These are phyloP conservation scores for Xylaria sp. DNA, from an alignment of 2,329 filamentous ascomycete species.

Conservation along the genomic window DNA sequence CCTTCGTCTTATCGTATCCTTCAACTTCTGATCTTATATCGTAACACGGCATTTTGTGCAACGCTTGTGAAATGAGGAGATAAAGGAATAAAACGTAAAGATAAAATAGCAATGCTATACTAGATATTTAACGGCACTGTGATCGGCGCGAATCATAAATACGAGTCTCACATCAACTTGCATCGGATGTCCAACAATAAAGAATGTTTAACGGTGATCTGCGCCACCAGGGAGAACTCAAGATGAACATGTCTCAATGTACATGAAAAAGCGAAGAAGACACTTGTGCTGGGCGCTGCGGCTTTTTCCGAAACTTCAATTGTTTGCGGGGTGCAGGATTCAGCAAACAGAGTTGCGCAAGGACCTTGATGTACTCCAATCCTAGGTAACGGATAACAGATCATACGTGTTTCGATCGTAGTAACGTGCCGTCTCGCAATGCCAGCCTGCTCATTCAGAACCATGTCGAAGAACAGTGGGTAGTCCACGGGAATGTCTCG, in stretches of 20 bases:
- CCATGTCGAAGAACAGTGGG: neutral
- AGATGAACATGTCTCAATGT: neutral
- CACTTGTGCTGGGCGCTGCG: neutral
- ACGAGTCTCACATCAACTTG: conserved; percentile 1
- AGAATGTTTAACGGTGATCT: neutral
- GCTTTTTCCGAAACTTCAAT: conserved; percentile 1
- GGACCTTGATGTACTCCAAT: conserved; percentile 9
- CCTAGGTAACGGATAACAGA: conserved; percentile 5
- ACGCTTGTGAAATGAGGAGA: conserved; percentile 15
- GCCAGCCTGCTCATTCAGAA: neutral
- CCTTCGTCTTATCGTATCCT: conserved; percentile 25
- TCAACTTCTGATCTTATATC: conserved; percentile 24
- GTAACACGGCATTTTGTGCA: conserved; percentile 29
- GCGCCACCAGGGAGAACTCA: neutral
- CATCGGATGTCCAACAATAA: neutral
- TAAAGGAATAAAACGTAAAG: neutral
- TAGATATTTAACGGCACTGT: neutral
- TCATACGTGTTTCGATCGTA: neutral
- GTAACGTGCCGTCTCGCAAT: conserved; percentile 2
- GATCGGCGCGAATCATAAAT: neutral
- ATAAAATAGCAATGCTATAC: neutral
- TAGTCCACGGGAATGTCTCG: neutral
- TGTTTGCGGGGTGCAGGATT: conserved; percentile 20
- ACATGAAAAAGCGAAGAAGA: neutral
- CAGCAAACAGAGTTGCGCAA: conserved; percentile 24